These are phyloP conservation scores for Claviceps purpurea DNA, from an alignment of 2,329 filamentous ascomycete species.

Conservation along the genomic window DNA sequence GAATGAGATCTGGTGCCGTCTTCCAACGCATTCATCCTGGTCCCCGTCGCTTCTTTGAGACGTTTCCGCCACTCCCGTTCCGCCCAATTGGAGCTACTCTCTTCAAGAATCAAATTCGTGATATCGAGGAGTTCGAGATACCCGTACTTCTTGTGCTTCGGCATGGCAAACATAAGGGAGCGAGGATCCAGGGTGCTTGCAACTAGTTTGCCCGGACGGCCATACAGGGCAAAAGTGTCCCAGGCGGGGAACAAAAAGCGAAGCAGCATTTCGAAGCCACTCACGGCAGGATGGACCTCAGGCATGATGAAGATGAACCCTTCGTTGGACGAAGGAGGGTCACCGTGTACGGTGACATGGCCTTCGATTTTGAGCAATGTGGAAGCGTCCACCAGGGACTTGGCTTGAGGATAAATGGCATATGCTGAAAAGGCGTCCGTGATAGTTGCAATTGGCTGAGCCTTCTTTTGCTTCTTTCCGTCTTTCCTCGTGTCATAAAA, in stretches of 20 bases:
- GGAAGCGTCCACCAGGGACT: slow-evolving; percentile 85
- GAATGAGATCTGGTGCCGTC: slow-evolving; percentile 32
- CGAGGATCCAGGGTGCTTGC: slow-evolving; percentile 77
- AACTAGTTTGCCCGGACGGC: slow-evolving; percentile 72
- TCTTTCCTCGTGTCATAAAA: slow-evolving; percentile 75
- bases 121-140: slow-evolving; percentile 87
- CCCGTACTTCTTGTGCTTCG: slow-evolving; percentile 72
- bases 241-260: slow-evolving; percentile 87
- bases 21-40: slow-evolving; percentile 55
- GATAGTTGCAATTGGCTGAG: slow-evolving; percentile 78
- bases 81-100: slow-evolving; percentile 64
- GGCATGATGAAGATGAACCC: slow-evolving; percentile 98
- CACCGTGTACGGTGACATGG: slow-evolving; percentile 72
- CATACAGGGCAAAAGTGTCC: slow-evolving; percentile 85
- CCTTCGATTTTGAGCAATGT: slow-evolving; percentile 91
- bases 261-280: slow-evolving; percentile 90
- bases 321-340: slow-evolving; percentile 64
- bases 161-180: slow-evolving; percentile 97
- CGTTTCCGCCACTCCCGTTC: slow-evolving; percentile 83
- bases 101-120: slow-evolving; percentile 60
- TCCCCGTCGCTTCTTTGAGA: slow-evolving; percentile 76
- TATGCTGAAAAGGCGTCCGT: slow-evolving; percentile 85
- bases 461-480: slow-evolving; percentile 82
- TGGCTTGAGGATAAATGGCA: slow-evolving; percentile 89
- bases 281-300: slow-evolving; percentile 80